phyloP scores from a whole-genome alignment of 257 asterid genomes.

The Solanum gandarillasii region DNA sequence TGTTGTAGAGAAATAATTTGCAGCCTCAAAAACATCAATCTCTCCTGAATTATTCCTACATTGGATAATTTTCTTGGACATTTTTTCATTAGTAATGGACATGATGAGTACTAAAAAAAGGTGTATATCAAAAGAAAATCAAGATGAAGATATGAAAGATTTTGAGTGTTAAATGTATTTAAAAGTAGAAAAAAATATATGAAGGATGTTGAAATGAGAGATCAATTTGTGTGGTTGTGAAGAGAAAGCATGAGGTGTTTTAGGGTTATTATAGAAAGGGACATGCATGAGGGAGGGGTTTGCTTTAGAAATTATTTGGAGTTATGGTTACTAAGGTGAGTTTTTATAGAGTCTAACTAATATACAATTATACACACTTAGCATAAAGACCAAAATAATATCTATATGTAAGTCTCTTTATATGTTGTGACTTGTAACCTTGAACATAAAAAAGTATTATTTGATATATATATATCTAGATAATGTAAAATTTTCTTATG shows the following conservation, averaged over 20 bases:
- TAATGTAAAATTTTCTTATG: too few species aligned
- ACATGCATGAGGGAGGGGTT: not conserved
- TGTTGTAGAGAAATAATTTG: slow-evolving; percentile 54
- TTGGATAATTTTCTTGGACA: slow-evolving; percentile 28
- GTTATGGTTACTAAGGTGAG: slow-evolving; percentile 14
- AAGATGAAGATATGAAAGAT: not conserved
- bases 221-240: slow-evolving; percentile 18
- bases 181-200: not conserved
- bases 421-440: not conserved
- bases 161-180: not conserved
- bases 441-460: too few species aligned
- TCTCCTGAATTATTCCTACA: slow-evolving; percentile 58
- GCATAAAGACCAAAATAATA: too few species aligned
- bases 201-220: not conserved
- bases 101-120: not conserved
- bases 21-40: slow-evolving; percentile 80
- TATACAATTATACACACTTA: too few species aligned
- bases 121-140: not conserved
- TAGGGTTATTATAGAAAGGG: not conserved
- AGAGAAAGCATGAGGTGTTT: not conserved
- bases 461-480: too few species aligned
- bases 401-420: too few species aligned
- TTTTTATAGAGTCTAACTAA: not conserved
- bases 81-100: slow-evolving; percentile 22
- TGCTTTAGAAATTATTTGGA: slow-evolving; percentile 22